Evolutionary conservation across 1,284 basidiomycete species (phyloP), one percentile per base, ranked within the genome.

Genomic region (Ustilago tritici): DNA sequence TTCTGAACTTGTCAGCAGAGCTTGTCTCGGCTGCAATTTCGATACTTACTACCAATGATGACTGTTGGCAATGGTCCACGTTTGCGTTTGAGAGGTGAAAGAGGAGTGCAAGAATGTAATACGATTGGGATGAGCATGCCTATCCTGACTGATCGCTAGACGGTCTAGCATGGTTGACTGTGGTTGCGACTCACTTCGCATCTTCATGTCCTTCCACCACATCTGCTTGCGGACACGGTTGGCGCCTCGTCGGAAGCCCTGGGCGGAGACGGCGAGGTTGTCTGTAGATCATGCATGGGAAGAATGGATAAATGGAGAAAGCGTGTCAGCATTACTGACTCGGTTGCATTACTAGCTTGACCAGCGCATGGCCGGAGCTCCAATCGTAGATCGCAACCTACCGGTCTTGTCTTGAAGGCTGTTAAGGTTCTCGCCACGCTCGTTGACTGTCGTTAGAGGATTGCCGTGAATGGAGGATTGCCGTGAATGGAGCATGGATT

Each of bases 381-480:
- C 17, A 17, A 35, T 7, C 19, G 36, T 8, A 38, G 35, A 8
- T 36, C 6, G 53, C 12, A 15, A 89, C 92, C 82, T 83, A 95
- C 95, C 95, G 59, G 96, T 98, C 90, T 98, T 98, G 88, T 98
- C 95, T 88, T 98, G 96, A 79, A 98, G 88, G 63, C 93, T 92
- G 86, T 98, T 95, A 73, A 99, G 88, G 78, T 94, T 89, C 88
- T 98, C 96, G 83, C 95, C 95, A 85, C 96, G 89, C 89, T 98
- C 95, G 28, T 95, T 93, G 38, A 98, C 95, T 94, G 80, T 47
- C 4, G 28, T 19, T 8, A 46, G 43, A 46, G 19, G n/a, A 23
- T 35, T 17, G 10, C 11, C 3, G 28, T 35, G 11, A 28, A 31
- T 43, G n/a, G 31, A 35, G 38, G 23, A 50, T 36, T 8, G 14